Evolutionary conservation across 352 stramenopile genomes (phyloP), one percentile per base, ranked within the genome.

Genomic region (Phytophthora macrochlamydospora): DNA sequence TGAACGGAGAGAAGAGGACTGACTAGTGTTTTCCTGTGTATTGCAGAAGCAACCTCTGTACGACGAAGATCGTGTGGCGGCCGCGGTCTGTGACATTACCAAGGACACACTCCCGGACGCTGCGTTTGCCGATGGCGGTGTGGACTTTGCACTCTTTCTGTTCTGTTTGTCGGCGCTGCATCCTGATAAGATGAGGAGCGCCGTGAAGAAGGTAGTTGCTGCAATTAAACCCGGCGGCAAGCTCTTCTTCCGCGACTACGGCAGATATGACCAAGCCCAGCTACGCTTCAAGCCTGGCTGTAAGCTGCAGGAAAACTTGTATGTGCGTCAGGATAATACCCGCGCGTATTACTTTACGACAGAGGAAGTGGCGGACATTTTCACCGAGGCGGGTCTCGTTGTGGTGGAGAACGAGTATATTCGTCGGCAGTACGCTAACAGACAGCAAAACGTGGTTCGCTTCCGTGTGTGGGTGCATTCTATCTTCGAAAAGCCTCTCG

Each of bases 241-340:
- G 55, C 71, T 95, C 12, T 93, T 99, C 53, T 93, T 99, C 76
- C 85, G 95, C 42, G 97, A 99, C 80, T 99, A 99, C 72, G 97
- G 95, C 1, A 82, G 95, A 42, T 98, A 96, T 57, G 96, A 99
- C 75, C 93, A 98, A 68, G 95, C 94, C 6, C 96, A 99, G 81
- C 81, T 98, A 56, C 94, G 97, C 59, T 95, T 99, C 70, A 81
- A 84, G 11, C 56, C 81, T 12, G 89, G 85, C 33, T 84, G 91
- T 67, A 94, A 97, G 54, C 76, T 98, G 29, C 89, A 95, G 51
- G 89, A 98, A 2, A 98, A 99, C 65, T 98, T 97, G 46, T 99
- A 98, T 78, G 85, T 97, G 38, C 94, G 97, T 56, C 83, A 96
- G 66, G 96, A 98, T 80, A 97, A 97, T 61, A 99, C 96, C 3